phyloP scores from a whole-genome alignment of 1,139 yeast genomes.

The Suhomyces bribrorum region DNA sequence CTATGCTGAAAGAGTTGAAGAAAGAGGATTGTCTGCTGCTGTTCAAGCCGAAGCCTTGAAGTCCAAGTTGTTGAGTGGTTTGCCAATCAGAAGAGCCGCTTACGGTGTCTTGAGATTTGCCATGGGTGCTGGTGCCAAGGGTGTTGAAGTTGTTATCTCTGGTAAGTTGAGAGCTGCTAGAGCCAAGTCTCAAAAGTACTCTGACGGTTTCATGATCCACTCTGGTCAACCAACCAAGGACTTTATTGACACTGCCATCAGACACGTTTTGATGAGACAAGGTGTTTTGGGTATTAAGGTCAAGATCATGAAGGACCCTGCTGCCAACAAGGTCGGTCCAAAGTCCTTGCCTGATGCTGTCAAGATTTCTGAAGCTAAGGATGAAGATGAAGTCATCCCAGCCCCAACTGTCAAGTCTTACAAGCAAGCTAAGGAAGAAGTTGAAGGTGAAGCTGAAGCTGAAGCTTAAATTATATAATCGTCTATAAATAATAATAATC shows the following conservation, averaged over 20 bases:
- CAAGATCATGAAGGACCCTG: slow-evolving; percentile 99
- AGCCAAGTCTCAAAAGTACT: slow-evolving; percentile 99
- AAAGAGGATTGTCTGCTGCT: slow-evolving; percentile 99
- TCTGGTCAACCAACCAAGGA: slow-evolving; percentile 99
- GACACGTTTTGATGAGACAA: slow-evolving; percentile 99
- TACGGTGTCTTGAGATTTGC: slow-evolving; percentile 99
- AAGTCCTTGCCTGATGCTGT: slow-evolving; percentile 95
- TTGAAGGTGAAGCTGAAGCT: slow-evolving; percentile 32
- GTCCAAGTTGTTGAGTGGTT: slow-evolving; percentile 97
- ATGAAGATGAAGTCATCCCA: slow-evolving; percentile 76
- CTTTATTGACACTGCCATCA: slow-evolving; percentile 97
- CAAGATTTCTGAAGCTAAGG: slow-evolving; percentile 95
- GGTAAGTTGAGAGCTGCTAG: slow-evolving; percentile 99
- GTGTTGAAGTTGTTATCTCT: slow-evolving; percentile 99
- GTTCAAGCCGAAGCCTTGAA: slow-evolving; percentile 99
- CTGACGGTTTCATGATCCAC: slow-evolving; percentile 99
- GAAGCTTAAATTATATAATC: slow-evolving; percentile 20
- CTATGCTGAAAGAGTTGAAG: slow-evolving; percentile 99
- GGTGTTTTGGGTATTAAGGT: slow-evolving; percentile 99
- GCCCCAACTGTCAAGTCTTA: slow-evolving; percentile 84
- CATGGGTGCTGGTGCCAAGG: slow-evolving; percentile 99
- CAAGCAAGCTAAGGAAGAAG: slow-evolving; percentile 42
- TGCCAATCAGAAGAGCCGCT: slow-evolving; percentile 99
- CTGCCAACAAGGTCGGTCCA: slow-evolving; percentile 87
- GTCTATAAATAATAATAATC: too few species aligned